These are phyloP conservation scores for Schwanniomyces sp. DNA, from an alignment of 805 yeast genomes.

Conservation along the genomic window DNA sequence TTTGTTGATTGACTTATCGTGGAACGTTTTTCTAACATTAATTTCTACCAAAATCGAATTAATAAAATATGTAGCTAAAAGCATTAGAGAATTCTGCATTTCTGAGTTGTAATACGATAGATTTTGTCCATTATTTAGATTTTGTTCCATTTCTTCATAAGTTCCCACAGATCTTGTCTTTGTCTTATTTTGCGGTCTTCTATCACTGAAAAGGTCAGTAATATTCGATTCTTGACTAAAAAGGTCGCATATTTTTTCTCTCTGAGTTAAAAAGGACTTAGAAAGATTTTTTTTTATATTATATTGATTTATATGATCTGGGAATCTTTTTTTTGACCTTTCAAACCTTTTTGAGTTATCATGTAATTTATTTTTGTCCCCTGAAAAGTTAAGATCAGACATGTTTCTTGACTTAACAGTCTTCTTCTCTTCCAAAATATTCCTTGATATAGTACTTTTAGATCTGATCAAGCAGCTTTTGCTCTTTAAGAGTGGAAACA, in stretches of 20 bases:
- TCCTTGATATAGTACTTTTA: too few species aligned
- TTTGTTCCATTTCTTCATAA: slow-evolving; percentile 1
- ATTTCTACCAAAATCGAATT: slow-evolving; percentile 28
- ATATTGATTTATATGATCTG: neutral
- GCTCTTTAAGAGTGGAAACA: too few species aligned
- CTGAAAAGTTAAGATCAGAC: neutral
- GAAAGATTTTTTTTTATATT: slow-evolving; percentile 9
- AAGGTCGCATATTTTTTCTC: slow-evolving; percentile 8
- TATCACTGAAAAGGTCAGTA: neutral
- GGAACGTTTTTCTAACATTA: slow-evolving; percentile 21
- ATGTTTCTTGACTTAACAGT: neutral
- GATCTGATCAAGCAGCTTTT: too few species aligned
- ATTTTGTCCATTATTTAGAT: slow-evolving; percentile 1
- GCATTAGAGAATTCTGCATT: slow-evolving; percentile 20
- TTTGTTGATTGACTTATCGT: slow-evolving; percentile 3
- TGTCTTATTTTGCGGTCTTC: neutral
- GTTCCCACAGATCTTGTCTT: slow-evolving; percentile 6
- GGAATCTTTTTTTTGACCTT: slow-evolving; percentile 5
- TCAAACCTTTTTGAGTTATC: slow-evolving; percentile 5
- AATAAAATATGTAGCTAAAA: slow-evolving; percentile 21
- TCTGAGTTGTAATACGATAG: slow-evolving; percentile 15
- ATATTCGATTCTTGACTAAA: slow-evolving; percentile 6
- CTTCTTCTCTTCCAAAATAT: neutral
- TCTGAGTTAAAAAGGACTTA: slow-evolving; percentile 11
- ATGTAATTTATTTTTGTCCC: neutral